Evolutionary conservation across 257 asterid species (phyloP).

Genomic region (Oldenlandia corymbosa): DNA sequence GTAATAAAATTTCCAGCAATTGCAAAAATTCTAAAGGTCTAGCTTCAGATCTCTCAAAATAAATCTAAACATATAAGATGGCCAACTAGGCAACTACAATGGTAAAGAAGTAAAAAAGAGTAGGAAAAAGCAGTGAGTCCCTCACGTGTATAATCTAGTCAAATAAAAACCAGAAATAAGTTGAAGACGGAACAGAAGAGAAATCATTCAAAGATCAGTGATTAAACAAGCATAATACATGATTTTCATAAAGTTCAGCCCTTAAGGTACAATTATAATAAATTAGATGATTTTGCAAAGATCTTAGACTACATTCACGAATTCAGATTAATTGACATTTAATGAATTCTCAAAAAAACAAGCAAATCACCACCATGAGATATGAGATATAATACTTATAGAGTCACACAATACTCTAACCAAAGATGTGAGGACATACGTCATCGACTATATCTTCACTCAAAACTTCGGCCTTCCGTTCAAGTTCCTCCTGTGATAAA

Average conservation of each 20-base stretch:
- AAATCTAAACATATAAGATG: background rate
- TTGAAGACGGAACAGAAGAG: background rate
- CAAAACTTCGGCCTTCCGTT: constrained; percentile 49
- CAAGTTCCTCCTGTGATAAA: constrained; percentile 52
- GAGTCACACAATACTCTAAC: too few species aligned
- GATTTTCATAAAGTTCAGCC: background rate
- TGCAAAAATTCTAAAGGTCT: too few species aligned
- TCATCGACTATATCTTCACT: constrained; percentile 56
- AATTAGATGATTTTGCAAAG: background rate
- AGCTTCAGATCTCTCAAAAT: background rate
- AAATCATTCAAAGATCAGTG: background rate
- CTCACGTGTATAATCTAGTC: too few species aligned
- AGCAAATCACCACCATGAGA: background rate
- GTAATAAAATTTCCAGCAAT: background rate
- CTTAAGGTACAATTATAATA: background rate
- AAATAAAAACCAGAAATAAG: background rate
- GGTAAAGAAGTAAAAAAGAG: background rate
- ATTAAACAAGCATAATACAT: background rate
- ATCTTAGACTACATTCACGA: background rate
- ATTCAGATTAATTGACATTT: background rate
- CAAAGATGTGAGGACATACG: constrained; percentile 32
- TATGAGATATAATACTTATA: background rate
- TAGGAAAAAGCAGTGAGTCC: background rate
- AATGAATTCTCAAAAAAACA: background rate
- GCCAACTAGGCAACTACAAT: background rate